These are phyloP conservation scores for Pyracantha coccinea DNA, from an alignment of 331 rosid species.

Conservation along the genomic window DNA sequence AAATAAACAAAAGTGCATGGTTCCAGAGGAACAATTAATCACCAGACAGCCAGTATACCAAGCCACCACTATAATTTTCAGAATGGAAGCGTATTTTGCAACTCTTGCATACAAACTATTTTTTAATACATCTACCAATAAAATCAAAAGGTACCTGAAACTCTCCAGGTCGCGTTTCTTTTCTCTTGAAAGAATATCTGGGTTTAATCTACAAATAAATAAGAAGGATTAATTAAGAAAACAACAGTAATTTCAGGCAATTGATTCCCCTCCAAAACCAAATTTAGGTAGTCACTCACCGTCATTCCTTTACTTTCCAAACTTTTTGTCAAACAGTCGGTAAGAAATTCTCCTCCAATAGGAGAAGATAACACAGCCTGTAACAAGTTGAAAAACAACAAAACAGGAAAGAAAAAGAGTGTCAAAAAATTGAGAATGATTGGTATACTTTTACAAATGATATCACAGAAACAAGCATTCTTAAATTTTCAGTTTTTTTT, in stretches of 20 bases:
- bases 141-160: slow-evolving; percentile 67
- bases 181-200: slow-evolving; percentile 87
- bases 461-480: not conserved
- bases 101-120: not conserved
- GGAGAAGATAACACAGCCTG: slow-evolving; percentile 95
- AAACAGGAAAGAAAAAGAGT: slow-evolving; percentile 9
- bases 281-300: slow-evolving; percentile 42
- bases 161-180: slow-evolving; percentile 93
- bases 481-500: not conserved
- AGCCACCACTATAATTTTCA: not conserved
- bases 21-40: not conserved
- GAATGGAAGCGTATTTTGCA: not conserved
- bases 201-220: slow-evolving; percentile 66
- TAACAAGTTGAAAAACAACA: not conserved
- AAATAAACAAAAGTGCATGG: not conserved
- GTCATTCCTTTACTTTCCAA: slow-evolving; percentile 91
- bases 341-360: slow-evolving; percentile 95
- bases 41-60: not conserved
- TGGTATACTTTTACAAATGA: not conserved
- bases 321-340: slow-evolving; percentile 93
- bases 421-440: not conserved
- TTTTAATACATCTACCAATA: not conserved
- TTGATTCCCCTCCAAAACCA: slow-evolving; percentile 4
- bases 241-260: slow-evolving; percentile 5
- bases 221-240: not conserved